These are phyloP conservation scores for Xylaria flabelliformis DNA, from an alignment of 495 filamentous ascomycete species.

Conservation along the genomic window DNA sequence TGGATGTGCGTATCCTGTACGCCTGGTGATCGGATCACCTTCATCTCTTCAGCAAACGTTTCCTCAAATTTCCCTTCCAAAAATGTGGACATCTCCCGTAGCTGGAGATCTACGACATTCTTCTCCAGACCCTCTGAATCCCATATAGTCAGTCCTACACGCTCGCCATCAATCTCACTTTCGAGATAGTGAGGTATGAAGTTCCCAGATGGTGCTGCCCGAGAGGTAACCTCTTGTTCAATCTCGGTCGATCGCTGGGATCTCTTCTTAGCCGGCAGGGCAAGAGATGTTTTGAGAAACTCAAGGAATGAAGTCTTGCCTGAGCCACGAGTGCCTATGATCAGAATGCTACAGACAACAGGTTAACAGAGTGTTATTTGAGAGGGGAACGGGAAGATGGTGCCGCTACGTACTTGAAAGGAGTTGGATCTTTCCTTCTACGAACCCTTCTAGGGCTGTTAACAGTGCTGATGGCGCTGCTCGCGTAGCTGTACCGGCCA, in stretches of 20 bases:
- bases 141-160: conserved; percentile 93
- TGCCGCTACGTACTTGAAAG: conserved; percentile 84
- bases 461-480: conserved; percentile 87
- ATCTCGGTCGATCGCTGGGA: conserved; percentile 53
- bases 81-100: conserved; percentile 89
- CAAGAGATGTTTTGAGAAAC: conserved; percentile 85
- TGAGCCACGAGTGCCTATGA: conserved; percentile 85
- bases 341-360: conserved; percentile 71
- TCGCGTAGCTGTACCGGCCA: conserved; percentile 95
- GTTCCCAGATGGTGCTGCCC: conserved; percentile 56
- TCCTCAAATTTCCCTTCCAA: conserved; percentile 98
- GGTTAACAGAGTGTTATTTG: conserved; percentile 26
- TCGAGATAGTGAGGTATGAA: conserved; percentile 90
- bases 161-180: conserved; percentile 91
- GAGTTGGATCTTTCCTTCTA: conserved; percentile 94
- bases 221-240: conserved; percentile 60
- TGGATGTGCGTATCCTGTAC: conserved; percentile 97
- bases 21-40: conserved; percentile 90
- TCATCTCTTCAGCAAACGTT: conserved; percentile 96
- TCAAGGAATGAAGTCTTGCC: conserved; percentile 98
- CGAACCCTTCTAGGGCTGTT: conserved; percentile 93
- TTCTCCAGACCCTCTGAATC: conserved; percentile 94
- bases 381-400: conserved; percentile 3
- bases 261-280: conserved; percentile 78
- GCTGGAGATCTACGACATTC: conserved; percentile 90